A percentile compares a stretch with the other conserved stretches of the same genome.
phyloP scores from a whole-genome alignment of 169 alveolate species.

The Eimeria acervulina region DNA sequence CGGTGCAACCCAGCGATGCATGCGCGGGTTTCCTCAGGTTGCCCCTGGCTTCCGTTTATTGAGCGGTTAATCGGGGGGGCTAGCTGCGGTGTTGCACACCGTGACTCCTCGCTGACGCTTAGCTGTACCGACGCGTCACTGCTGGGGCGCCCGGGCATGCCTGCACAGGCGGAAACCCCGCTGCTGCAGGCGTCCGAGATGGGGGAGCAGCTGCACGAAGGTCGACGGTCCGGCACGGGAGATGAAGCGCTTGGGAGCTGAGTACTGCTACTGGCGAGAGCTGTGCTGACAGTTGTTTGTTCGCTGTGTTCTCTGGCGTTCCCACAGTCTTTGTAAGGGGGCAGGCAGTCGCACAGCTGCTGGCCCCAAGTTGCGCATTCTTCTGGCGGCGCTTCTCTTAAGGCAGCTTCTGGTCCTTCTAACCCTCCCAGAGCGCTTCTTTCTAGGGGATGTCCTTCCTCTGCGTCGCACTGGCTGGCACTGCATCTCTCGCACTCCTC shows the following conservation, averaged over 20 bases:
- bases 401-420: background rate
- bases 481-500: background rate
- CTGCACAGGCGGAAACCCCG: background rate
- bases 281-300: constrained; percentile 15
- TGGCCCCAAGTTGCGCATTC: background rate
- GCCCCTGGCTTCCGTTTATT: background rate
- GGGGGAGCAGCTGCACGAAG: constrained; percentile 24
- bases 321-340: background rate
- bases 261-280: background rate
- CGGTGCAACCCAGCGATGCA: background rate
- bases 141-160: constrained; percentile 16
- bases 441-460: background rate
- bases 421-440: background rate
- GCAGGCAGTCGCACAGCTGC: background rate
- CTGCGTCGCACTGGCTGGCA: background rate
- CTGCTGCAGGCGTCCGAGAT: background rate
- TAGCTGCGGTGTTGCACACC: constrained; percentile 8
- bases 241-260: background rate
- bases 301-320: background rate
- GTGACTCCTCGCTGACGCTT: constrained; percentile 46
- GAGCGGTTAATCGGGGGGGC: background rate
- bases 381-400: background rate
- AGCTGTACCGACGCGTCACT: constrained; percentile 38
- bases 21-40: background rate
- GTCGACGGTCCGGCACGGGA: background rate